Percentiles rank a stretch among this genome's conserved stretches.
phyloP scores from a whole-genome alignment of 1,139 yeast genomes.

The Waltiozyma solani region DNA sequence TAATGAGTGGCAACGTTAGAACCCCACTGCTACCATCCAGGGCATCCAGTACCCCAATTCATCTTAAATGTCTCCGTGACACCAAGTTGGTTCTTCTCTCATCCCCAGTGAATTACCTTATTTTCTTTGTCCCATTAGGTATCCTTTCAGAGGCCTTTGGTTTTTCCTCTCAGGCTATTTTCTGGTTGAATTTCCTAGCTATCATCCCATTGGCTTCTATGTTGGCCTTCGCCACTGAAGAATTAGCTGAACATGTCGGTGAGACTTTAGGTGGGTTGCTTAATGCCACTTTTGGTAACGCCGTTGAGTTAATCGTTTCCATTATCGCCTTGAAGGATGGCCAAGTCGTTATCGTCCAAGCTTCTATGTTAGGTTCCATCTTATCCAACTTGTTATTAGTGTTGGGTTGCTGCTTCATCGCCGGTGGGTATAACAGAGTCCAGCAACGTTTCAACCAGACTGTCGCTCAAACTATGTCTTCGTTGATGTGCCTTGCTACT shows the following conservation, averaged over 20 bases:
- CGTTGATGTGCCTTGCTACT: slow-evolving; percentile 83
- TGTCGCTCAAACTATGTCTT: slow-evolving; percentile 95
- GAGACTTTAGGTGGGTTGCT: slow-evolving; percentile 83
- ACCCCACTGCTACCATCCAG: neutral
- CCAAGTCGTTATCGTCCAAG: slow-evolving; percentile 90
- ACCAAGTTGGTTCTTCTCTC: slow-evolving; percentile 36
- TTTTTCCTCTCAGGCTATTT: slow-evolving; percentile 51
- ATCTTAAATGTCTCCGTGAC: neutral
- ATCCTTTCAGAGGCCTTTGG: slow-evolving; percentile 52
- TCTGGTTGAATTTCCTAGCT: slow-evolving; percentile 75
- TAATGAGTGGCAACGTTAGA: no score
- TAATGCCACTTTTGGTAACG: slow-evolving; percentile 96
- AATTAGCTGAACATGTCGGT: slow-evolving; percentile 78
- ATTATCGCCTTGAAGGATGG: slow-evolving; percentile 78
- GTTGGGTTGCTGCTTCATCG: slow-evolving; percentile 89
- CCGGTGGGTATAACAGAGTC: slow-evolving; percentile 80
- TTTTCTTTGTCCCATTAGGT: slow-evolving; percentile 87
- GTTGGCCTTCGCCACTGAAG: slow-evolving; percentile 88
- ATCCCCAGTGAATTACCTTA: slow-evolving; percentile 68
- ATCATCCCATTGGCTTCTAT: slow-evolving; percentile 90
- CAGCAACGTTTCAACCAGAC: slow-evolving; percentile 91
- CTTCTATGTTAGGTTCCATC: slow-evolving; percentile 92
- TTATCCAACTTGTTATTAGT: slow-evolving; percentile 81
- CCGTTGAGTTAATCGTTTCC: slow-evolving; percentile 86
- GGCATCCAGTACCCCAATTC: neutral